Evolutionary conservation across 352 stramenopile species (phyloP), one percentile per base, ranked within the genome.

Genomic region (Sclerospora graminicola): DNA sequence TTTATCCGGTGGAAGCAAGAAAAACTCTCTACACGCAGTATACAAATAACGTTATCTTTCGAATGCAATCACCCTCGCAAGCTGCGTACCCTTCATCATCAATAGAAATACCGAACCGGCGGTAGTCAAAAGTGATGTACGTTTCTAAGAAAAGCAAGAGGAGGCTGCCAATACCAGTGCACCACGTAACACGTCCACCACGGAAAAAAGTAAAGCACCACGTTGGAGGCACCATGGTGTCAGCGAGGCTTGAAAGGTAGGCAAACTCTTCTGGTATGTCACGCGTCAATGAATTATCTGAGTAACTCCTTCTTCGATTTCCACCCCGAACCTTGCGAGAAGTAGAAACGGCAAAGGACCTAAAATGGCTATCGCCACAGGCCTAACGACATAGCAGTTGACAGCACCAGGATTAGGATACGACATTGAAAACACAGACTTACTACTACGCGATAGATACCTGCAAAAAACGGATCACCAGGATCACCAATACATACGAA

Each of bases 401-500:
- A 31, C 15, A 43, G n/a, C 14, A 51, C 29, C 16, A 13, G n/a
- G n/a, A 18, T 37, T 13, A 9, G 4, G 20, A 7, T 18, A 18
- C 2, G 8, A 33, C 13, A 28, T 26, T 33, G 20, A 8, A 23
- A 15, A 16, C 27, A 38, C 7, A 30, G 4, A 36, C 2, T 19
- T 16, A 2, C 8, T 20, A 6, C 8, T 26, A 14, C 20, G 48
- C 1, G 33, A 0, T 8, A 31, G 51, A 15, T 57, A 91, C 80
- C 63, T 94, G 83, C 18, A 97, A 80, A 56, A 97, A 98, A 14
- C 94, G 85, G 32, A 96, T 83, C 24, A 95, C 83, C 56, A 98
- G 66, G 10, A 98, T 60, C 21, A 98, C 95, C 11, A 98, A 69
- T 16, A 90, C 92, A 45, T 98, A 98, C 4, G 89, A 97, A 2